A percentile compares a stretch with the other conserved stretches of the same genome.
Conservation (phyloP, 192 early-diverging fungal species). For the Entrophospora sp. region DNA sequence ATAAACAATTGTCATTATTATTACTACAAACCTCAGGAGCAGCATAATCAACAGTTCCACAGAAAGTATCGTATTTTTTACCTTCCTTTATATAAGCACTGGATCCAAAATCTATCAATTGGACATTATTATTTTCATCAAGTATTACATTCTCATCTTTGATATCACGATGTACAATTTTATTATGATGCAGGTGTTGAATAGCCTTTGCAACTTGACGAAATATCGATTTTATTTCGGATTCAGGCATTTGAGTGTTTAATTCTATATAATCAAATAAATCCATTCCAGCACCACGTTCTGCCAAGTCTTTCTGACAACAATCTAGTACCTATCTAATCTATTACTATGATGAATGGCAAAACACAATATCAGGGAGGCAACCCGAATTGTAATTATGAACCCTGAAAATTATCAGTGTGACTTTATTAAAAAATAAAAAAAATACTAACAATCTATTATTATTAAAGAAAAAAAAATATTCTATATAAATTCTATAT, state of each 20-base stretch:
- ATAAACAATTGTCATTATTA: too few relatives aligned
- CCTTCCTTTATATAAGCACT: conserved; percentile 48
- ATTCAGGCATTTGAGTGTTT: conserved; percentile 43
- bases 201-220: conserved; percentile 49
- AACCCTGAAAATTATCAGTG: too few relatives aligned
- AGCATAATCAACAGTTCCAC: conserved; percentile 69
- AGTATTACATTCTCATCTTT: conserved; percentile 84
- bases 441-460: too few relatives aligned
- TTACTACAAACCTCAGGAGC: conserved; percentile 51
- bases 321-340: too few relatives aligned
- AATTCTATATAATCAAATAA: conserved; percentile 65
- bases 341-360: too few relatives aligned
- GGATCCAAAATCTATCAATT: conserved; percentile 80
- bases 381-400: too few relatives aligned
- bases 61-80: conserved; percentile 57
- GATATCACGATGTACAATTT: conserved; percentile 76
- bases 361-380: too few relatives aligned
- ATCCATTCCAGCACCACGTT: conserved; percentile 50
- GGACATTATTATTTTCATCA: conserved; percentile 46
- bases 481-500: too few relatives aligned
- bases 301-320: too few relatives aligned
- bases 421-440: too few relatives aligned
- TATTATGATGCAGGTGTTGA: conserved; percentile 49
- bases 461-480: too few relatives aligned
- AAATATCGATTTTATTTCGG: conserved; percentile 48